Evolutionary conservation across 2,329 filamentous ascomycete genomes (phyloP), one percentile per base, ranked within the genome.

Genomic region (Sporothrix pseudoabietina): DNA sequence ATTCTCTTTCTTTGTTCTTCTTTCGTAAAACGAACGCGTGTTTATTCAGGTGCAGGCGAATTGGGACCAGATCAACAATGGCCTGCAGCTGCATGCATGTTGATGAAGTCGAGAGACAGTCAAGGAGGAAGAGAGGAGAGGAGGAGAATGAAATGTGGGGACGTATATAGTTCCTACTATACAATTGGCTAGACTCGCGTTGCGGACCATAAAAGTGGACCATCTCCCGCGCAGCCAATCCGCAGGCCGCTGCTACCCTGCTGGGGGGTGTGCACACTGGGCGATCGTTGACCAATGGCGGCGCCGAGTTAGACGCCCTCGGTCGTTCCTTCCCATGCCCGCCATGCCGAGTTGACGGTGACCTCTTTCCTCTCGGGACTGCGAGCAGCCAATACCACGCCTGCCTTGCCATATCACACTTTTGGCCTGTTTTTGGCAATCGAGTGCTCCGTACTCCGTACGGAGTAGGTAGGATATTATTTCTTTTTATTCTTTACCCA

Each of bases 251-350:
- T 65, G 71, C 41, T 44, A 73, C 71, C 65, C 71, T 57, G 26
- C 30, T 30, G 26, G 55, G 44, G 44, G 39, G 47, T 35, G 30
- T 44, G 41, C 52, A 44, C 52, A 22, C 26, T 26, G n/a, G 61
- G 69, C 69, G 14, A 61, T 19, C 47, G 30, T 32, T 61, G 61
- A 14, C 74, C 74, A 75, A 75, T 75, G 69, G 63, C 57, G 68
- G 73, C n/a, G 47, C 75, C 69, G 69, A n/a, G 35, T 73, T 75
- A 73, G 71, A 72, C 73, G 70, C 73, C 71, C 61, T 69, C 26
- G 9, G 44, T 59, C 55, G n/a, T 26, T 32, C 47, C 66, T 69
- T 55, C 30, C 65, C 65, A 68, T 32, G 52, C 69, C 44, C 22
- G 12, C 26, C 55, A 61, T 39, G 26, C 54, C 54, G 54, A 3